phyloP scores from a whole-genome alignment of 805 yeast genomes.

The Yarrowia sp. region DNA sequence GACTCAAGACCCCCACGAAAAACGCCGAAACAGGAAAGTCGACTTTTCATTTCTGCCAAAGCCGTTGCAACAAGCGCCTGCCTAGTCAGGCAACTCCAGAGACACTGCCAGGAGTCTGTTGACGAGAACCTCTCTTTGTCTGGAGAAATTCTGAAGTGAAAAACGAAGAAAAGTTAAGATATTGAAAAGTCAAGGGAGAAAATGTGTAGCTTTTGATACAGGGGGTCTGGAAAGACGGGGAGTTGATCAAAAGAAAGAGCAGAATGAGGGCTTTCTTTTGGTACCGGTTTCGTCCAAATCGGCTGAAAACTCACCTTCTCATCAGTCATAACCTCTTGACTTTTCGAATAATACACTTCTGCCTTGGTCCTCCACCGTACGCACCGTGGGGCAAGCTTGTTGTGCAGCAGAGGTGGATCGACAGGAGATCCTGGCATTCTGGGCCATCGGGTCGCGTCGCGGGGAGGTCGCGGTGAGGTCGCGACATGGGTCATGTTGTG shows the following conservation, averaged over 20 bases:
- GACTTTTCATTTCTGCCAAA: neutral
- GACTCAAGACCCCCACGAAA: conserved; percentile 7
- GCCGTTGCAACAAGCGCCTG: conserved; percentile 6
- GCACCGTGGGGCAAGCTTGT: conserved; percentile 28
- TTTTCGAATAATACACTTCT: neutral
- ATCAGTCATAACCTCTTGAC: neutral
- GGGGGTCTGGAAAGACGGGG: too few species aligned
- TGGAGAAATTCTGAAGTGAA: neutral
- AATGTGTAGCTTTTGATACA: neutral
- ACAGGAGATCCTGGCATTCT: neutral
- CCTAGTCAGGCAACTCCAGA: conserved; percentile 3
- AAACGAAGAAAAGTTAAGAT: neutral
- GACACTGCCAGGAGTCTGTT: neutral
- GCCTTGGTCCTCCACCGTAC: conserved; percentile 3
- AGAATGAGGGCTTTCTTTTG: neutral
- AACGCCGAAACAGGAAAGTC: neutral
- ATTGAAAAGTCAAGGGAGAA: neutral
- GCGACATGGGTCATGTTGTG: neutral
- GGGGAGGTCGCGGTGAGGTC: too few species aligned
- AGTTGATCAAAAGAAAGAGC: neutral
- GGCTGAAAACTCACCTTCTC: neutral
- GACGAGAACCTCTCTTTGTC: neutral
- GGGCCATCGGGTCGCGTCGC: too few species aligned
- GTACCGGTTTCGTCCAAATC: neutral
- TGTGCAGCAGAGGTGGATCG: conserved; percentile 9